Conservation (phyloP, 2,329 filamentous ascomycete genomes). For the Venturia aucupariae region DNA sequence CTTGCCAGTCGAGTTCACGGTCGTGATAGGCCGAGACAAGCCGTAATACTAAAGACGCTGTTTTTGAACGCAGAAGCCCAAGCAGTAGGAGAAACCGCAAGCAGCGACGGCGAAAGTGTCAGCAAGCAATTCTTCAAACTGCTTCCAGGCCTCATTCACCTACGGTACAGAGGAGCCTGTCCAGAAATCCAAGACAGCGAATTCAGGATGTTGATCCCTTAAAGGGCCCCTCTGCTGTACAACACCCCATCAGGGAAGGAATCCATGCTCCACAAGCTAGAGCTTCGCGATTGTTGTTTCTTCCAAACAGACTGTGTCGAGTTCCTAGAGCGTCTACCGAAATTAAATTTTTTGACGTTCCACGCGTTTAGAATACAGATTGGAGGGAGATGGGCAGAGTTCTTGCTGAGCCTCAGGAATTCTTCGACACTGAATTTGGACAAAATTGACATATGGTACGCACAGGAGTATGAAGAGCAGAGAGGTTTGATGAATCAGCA, state of each 20-base stretch:
- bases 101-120: neutral
- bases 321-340: neutral
- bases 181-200: neutral
- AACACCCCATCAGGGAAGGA: neutral
- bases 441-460: neutral
- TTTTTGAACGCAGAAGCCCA: too few relatives aligned
- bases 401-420: neutral
- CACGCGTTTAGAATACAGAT: neutral
- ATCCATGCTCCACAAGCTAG: neutral
- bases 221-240: neutral
- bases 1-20: neutral
- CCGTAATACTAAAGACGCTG: neutral
- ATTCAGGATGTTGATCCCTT: neutral
- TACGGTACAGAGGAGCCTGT: neutral
- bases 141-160: neutral
- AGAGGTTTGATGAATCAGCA: neutral
- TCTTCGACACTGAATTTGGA: neutral
- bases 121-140: neutral
- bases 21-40: neutral
- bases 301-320: neutral
- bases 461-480: neutral
- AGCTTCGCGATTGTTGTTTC: neutral
- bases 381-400: neutral
- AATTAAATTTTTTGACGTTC: neutral
- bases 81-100: too few relatives aligned